Base-by-base conservation (phyloP, 345 rosid genomes). In the Pseudoturritis turrita region DNA sequence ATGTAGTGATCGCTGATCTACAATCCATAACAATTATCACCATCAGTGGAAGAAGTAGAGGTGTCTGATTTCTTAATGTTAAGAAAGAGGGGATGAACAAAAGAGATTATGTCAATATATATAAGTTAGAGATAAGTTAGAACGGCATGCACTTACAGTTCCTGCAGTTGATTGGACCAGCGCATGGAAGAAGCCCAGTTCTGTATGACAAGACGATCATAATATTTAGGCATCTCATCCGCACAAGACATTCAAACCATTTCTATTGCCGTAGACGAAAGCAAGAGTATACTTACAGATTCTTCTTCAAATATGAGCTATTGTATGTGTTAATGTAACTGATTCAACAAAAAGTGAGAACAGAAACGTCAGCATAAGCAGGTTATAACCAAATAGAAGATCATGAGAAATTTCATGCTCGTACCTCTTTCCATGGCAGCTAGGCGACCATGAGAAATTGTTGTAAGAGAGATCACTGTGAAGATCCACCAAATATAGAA, bases 391-490 rank as follows among this genome's bases (percentile, higher is more conserved):
- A 35, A 33, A 47, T 9, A 21, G 11, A 62, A 46, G 18, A 7
- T n/a, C n/a, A n/a, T n/a, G n/a, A 47, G 33, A 12, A 10, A 49
- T 23, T 25, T 62, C 7, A 22, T 44, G 50, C 19, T 23, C 25
- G 0, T 65, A 73, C 77, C 65, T 22, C 33, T 28, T 56, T 7
- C 26, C 50, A 12, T 26, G 37, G 15, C 72, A 73, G 19, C 13
- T 46, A 23, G 77, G 26, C 0, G 65, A 49, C 33, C 11, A 45
- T 12, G 77, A n/a, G 41, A 73, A 73, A 57, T 73, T 73, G 25
- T 65, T 73, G 13, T 57, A 36, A 25, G 77, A 73, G 70, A 73
- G 58, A 46, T 73, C 77, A 55, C 77, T 73, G 10, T 8, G n/a
- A 41, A 41, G 52, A 72, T 47, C 18, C 17, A 43, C 3, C 53